These are phyloP conservation scores for Ogataea corticis DNA, from an alignment of 805 yeast species.

Conservation along the genomic window DNA sequence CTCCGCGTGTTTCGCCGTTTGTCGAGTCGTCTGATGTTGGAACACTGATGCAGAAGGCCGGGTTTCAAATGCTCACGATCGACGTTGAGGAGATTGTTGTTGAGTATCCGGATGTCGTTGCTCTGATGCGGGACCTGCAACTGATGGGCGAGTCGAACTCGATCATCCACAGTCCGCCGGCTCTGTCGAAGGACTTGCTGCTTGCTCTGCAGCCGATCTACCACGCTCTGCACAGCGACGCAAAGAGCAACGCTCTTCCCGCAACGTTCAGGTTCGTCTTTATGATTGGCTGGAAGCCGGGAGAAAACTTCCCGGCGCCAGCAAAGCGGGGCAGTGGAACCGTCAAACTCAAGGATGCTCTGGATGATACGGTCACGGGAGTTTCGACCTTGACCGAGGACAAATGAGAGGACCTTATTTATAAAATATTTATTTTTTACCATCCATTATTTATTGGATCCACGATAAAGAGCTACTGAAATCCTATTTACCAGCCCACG, in stretches of 20 bases:
- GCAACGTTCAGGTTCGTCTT: conserved; percentile 77
- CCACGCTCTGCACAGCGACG: conserved; percentile 66
- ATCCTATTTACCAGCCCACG: too few relatives aligned
- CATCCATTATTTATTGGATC: not conserved
- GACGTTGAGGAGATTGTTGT: conserved; percentile 84
- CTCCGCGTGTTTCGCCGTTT: conserved; percentile 80
- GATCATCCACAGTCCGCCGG: conserved; percentile 33
- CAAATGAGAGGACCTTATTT: conserved; percentile 6
- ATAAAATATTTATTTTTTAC: not conserved
- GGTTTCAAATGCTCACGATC: conserved; percentile 76
- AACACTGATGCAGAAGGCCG: conserved; percentile 67
- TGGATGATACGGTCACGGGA: conserved; percentile 24
- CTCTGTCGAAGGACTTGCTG: conserved; percentile 60
- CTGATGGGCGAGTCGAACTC: conserved; percentile 86
- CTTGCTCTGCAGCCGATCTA: conserved; percentile 80
- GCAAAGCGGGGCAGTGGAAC: conserved; percentile 71
- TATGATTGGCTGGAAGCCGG: conserved; percentile 88
- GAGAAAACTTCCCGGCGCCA: conserved; percentile 69
- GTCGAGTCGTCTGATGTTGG: conserved; percentile 80
- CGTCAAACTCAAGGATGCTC: conserved; percentile 64
- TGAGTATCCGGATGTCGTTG: conserved; percentile 69
- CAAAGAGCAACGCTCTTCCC: conserved; percentile 55
- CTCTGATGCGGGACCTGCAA: conserved; percentile 70
- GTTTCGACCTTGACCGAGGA: conserved; percentile 18
- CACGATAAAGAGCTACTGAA: too few relatives aligned